A percentile compares a stretch with the other conserved stretches of the same genome.
Evolutionary conservation across 345 rosid species (phyloP).

Genomic region (Gossypium turneri): DNA sequence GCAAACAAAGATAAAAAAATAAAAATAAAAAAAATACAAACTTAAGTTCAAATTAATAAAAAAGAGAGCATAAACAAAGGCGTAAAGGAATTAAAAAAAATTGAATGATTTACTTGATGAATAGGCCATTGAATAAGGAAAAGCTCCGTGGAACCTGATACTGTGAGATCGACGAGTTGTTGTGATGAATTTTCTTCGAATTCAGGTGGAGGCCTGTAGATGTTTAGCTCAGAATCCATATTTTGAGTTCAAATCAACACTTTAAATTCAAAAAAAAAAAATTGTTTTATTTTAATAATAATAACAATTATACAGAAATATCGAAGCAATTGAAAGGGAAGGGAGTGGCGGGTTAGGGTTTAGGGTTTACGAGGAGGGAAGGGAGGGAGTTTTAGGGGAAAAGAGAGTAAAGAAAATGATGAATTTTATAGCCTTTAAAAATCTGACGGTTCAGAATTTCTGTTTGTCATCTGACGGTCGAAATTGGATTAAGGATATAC

Average conservation of each 20-base stretch:
- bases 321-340: background rate
- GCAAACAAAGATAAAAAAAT: constrained; percentile 13
- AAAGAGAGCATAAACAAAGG: background rate
- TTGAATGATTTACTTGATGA: constrained; percentile 36
- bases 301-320: too few relatives aligned
- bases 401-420: background rate
- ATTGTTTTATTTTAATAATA: too few relatives aligned
- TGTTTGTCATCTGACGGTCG: background rate
- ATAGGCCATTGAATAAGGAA: constrained; percentile 84
- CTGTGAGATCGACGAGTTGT: constrained; percentile 36
- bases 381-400: background rate
- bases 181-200: constrained; percentile 36
- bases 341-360: background rate
- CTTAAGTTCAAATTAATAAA: background rate
- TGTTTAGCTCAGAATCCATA: background rate
- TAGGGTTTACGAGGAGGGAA: background rate
- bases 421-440: background rate
- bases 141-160: constrained; percentile 47
- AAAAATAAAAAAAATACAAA: background rate
- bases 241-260: background rate
- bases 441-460: background rate
- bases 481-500: background rate
- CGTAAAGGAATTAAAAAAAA: background rate
- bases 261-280: background rate
- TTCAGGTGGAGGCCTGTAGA: constrained; percentile 43